Conservation (phyloP, 2,329 filamentous ascomycete genomes). For the Berkeleyomyces basicola region DNA sequence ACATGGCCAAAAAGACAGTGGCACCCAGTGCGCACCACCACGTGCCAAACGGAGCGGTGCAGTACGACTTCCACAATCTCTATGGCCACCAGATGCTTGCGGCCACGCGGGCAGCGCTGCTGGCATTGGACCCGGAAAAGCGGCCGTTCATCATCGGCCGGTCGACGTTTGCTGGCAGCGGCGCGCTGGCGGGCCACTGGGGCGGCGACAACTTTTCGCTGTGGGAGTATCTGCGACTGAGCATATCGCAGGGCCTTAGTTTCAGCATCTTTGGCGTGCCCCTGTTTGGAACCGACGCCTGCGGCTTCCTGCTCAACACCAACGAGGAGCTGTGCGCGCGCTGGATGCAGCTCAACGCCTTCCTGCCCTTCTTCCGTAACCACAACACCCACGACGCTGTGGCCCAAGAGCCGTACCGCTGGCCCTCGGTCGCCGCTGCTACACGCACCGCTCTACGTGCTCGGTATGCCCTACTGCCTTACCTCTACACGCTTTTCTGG, state of each 20-base stretch:
- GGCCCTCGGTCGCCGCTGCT: slow-evolving; percentile 44
- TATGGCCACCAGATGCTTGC: slow-evolving; percentile 61
- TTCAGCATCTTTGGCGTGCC: slow-evolving; percentile 56
- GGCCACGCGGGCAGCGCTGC: slow-evolving; percentile 57
- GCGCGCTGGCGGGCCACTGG: slow-evolving; percentile 67
- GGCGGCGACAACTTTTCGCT: slow-evolving; percentile 57
- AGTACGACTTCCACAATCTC: slow-evolving; percentile 75
- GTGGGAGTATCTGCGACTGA: slow-evolving; percentile 59
- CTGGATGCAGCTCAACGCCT: slow-evolving; percentile 54
- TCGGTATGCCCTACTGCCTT: slow-evolving; percentile 67
- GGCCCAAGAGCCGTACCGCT: slow-evolving; percentile 53
- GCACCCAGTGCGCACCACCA: slow-evolving; percentile 45
- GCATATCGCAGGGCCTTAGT: slow-evolving; percentile 60
- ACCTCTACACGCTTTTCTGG: slow-evolving; percentile 58
- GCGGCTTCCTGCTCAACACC: slow-evolving; percentile 53
- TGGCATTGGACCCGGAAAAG: slow-evolving; percentile 45
- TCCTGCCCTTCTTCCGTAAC: slow-evolving; percentile 55
- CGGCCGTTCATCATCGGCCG: slow-evolving; percentile 74
- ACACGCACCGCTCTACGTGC: slow-evolving; percentile 52
- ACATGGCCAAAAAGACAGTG: slow-evolving; percentile 42
- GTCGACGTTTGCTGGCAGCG: slow-evolving; percentile 63
- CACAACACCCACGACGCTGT: slow-evolving; percentile 35
- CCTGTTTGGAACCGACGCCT: slow-evolving; percentile 58
- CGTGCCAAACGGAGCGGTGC: slow-evolving; percentile 40
- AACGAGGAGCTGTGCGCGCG: slow-evolving; percentile 48